Conservation (phyloP, 1,284 basidiomycete species). For the Ceratobasidium sp. region DNA sequence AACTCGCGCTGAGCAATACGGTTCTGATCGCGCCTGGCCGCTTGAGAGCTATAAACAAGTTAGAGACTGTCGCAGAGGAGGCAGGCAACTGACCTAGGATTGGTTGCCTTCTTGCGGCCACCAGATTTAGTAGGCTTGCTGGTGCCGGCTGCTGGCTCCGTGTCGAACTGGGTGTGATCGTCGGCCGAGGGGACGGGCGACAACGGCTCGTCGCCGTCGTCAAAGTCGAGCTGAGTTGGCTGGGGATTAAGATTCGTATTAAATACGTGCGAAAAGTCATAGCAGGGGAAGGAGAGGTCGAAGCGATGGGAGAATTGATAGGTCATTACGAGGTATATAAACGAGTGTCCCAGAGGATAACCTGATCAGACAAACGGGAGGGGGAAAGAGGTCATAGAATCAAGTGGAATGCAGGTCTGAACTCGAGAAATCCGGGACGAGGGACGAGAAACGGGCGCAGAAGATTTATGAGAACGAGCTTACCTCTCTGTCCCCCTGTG, state of each 20-base stretch:
- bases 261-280: slow-evolving; percentile 3
- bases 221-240: slow-evolving; percentile 23
- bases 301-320: slow-evolving; percentile 23
- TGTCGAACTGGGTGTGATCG: neutral
- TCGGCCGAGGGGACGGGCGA: slow-evolving; percentile 35
- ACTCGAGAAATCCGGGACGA: slow-evolving; percentile 24
- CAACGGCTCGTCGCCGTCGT: slow-evolving; percentile 35
- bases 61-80: neutral
- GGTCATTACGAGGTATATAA: slow-evolving; percentile 20
- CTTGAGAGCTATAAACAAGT: slow-evolving; percentile 73
- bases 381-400: slow-evolving; percentile 27
- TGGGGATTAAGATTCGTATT: neutral
- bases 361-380: slow-evolving; percentile 36
- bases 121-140: slow-evolving; percentile 36
- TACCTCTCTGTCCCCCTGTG: slow-evolving; percentile 28
- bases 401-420: slow-evolving; percentile 39
- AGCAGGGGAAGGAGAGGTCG: slow-evolving; percentile 16
- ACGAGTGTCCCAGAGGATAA: slow-evolving; percentile 36
- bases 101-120: slow-evolving; percentile 44
- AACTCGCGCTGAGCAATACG: slow-evolving; percentile 94
- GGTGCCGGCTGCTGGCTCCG: neutral
- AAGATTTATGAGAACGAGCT: slow-evolving; percentile 16
- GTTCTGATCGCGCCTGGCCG: slow-evolving; percentile 88
- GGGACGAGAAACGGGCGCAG: neutral
- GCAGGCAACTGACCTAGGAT: slow-evolving; percentile 41